Conservation (phyloP, 495 filamentous ascomycete species). For the Tuber indicum region DNA sequence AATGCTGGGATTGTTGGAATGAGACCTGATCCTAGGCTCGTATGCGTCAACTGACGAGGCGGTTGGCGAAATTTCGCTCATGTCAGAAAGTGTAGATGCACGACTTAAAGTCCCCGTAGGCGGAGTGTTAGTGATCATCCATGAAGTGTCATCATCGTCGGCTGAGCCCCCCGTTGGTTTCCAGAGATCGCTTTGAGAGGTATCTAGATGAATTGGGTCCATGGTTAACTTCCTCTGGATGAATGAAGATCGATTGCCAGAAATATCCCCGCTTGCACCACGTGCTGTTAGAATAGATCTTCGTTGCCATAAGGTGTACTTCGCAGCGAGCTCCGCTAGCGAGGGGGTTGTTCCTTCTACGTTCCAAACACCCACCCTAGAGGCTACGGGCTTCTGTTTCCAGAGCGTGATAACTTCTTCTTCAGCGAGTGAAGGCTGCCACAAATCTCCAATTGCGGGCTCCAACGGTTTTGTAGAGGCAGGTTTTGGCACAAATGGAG, state of each 20-base stretch:
- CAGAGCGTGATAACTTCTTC: conserved; percentile 15
- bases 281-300: conserved; percentile 21
- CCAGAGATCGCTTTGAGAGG: conserved; percentile 20
- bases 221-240: conserved; percentile 10
- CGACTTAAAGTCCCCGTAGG: conserved; percentile 11
- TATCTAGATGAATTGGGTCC: neutral
- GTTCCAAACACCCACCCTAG: conserved; percentile 23
- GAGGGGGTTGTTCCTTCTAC: conserved; percentile 25
- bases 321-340: conserved; percentile 10
- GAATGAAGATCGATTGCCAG: conserved; percentile 1
- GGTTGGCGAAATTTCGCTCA: conserved; percentile 23
- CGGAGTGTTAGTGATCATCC: conserved; percentile 26
- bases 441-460: conserved; percentile 25
- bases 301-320: conserved; percentile 27
- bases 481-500: conserved; percentile 28
- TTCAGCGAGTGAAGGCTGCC: conserved; percentile 2
- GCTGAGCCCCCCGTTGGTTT: conserved; percentile 6
- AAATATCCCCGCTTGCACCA: conserved; percentile 5
- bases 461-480: conserved; percentile 10
- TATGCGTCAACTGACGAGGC: conserved; percentile 14
- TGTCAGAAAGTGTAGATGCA: conserved; percentile 28
- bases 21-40: conserved; percentile 16
- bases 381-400: conserved; percentile 6
- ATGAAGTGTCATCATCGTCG: conserved; percentile 8
- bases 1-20: conserved; percentile 28